Conservation (phyloP, 2,329 filamentous ascomycete species). For the Cercospora sp. region DNA sequence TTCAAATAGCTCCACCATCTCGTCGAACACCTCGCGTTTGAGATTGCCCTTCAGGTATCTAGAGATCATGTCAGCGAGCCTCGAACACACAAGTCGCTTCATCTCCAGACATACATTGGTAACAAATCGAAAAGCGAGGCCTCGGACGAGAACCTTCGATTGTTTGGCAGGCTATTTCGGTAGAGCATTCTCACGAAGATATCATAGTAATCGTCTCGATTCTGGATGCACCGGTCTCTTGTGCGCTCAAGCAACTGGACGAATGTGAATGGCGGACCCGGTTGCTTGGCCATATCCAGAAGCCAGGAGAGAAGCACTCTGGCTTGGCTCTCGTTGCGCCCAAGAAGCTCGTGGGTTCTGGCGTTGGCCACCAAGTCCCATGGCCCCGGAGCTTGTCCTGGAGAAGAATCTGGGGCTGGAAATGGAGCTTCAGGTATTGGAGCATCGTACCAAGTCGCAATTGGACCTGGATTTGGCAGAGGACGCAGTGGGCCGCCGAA, state of each 20-base stretch:
- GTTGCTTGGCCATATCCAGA: background rate
- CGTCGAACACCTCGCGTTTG: background rate
- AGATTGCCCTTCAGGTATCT: background rate
- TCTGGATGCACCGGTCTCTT: background rate
- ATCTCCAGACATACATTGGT: background rate
- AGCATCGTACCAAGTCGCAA: background rate
- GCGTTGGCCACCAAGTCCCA: background rate
- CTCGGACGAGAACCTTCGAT: background rate
- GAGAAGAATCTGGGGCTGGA: background rate
- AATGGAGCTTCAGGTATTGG: background rate
- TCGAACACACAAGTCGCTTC: background rate
- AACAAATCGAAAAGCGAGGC: background rate
- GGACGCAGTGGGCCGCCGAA: background rate
- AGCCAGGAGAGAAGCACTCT: background rate
- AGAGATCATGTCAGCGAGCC: background rate
- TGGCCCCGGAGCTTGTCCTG: background rate
- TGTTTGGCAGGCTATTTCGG: background rate
- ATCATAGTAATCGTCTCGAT: background rate
- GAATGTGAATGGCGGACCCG: background rate
- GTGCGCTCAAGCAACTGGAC: background rate
- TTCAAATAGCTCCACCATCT: slow-evolving; percentile 1
- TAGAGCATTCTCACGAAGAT: background rate
- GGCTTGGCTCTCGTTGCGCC: background rate
- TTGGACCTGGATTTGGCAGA: background rate
- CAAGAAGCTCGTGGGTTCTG: background rate